Conservation (phyloP, 805 yeast species). For the Cyberlindnera sargentensis region DNA sequence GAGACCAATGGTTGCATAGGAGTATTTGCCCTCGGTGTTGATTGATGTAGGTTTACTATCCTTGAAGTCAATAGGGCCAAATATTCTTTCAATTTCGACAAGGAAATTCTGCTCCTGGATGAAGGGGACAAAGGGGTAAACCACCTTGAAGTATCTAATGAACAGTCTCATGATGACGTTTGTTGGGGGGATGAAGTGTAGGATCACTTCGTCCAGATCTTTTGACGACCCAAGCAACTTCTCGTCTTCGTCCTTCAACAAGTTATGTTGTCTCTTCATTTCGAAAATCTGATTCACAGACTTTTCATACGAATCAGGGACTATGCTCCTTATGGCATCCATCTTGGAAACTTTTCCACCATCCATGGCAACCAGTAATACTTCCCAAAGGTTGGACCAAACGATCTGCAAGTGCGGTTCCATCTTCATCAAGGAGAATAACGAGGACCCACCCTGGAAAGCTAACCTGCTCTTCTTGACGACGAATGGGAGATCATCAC, state of each 20-base stretch:
- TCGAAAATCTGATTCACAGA: slow-evolving; percentile 5
- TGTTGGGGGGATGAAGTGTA: slow-evolving; percentile 13
- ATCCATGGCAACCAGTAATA: slow-evolving; percentile 6
- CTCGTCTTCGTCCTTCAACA: slow-evolving; percentile 3
- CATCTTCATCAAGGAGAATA: slow-evolving; percentile 40
- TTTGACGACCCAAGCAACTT: neutral
- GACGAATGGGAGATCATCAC: slow-evolving; percentile 37
- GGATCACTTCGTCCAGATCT: slow-evolving; percentile 8
- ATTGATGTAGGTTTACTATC: slow-evolving; percentile 3
- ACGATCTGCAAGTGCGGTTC: slow-evolving; percentile 34
- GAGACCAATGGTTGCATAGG: slow-evolving; percentile 18
- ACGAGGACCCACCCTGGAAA: slow-evolving; percentile 47
- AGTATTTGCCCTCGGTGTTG: slow-evolving; percentile 13
- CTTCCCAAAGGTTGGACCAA: slow-evolving; percentile 26
- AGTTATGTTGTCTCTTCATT: slow-evolving; percentile 11
- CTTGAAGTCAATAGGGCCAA: slow-evolving; percentile 4
- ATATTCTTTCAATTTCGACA: slow-evolving; percentile 11
- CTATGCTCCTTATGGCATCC: neutral
- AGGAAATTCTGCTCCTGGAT: slow-evolving; percentile 18
- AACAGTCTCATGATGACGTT: slow-evolving; percentile 11
- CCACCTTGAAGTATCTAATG: slow-evolving; percentile 19
- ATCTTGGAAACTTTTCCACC: neutral
- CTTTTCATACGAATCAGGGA: neutral
- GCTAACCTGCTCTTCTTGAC: slow-evolving; percentile 33
- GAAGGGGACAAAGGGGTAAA: slow-evolving; percentile 22